Evolutionary conservation across 345 rosid genomes (phyloP), one percentile per base, ranked within the genome.

Genomic region (Trapa bicornis): DNA sequence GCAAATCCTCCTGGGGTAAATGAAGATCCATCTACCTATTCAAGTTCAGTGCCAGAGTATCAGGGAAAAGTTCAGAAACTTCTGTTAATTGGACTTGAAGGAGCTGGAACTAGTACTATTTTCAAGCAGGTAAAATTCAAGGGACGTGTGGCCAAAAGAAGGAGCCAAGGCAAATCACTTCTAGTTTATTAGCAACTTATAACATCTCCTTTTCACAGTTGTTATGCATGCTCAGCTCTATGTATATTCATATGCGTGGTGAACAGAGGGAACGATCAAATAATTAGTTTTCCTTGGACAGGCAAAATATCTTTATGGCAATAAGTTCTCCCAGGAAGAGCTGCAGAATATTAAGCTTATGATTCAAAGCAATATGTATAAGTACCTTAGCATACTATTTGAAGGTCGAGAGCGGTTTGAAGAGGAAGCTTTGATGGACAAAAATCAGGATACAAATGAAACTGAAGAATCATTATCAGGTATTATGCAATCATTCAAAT

Each of bases 341-440:
- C 73, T 81, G 67, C 82, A 81, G 71, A 70, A 72, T 68, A 80
- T 86, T 66, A 86, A 86, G 78, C 76, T 81, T 42, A 81, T 84
- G 83, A 86, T 86, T 75, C 92, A 86, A 70, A 84, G 89, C 67
- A 82, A 80, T 52, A 75, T 86, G 81, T 86, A 82, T 74, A 80
- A 75, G 65, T 86, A 84, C 75, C 92, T 86, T 73, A 84, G 92
- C 68, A 71, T 80, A 61, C 78, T 86, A 68, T 83, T 84, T 70
- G 92, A 86, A 65, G 89, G 89, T 38, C 74, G 89, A 32, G 89
- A 86, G 67, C 74, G 76, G 54, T 86, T 86, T 69, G 91, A 86
- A 72, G 91, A 86, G 75, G 85, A 82, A 67, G 75, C 76, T 56
- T 54, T 80, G 67, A 54, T 57, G 68, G 84, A 68, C 73, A 71